Conservation (phyloP, 2,329 filamentous ascomycete genomes). For the Apiospora aurea region DNA sequence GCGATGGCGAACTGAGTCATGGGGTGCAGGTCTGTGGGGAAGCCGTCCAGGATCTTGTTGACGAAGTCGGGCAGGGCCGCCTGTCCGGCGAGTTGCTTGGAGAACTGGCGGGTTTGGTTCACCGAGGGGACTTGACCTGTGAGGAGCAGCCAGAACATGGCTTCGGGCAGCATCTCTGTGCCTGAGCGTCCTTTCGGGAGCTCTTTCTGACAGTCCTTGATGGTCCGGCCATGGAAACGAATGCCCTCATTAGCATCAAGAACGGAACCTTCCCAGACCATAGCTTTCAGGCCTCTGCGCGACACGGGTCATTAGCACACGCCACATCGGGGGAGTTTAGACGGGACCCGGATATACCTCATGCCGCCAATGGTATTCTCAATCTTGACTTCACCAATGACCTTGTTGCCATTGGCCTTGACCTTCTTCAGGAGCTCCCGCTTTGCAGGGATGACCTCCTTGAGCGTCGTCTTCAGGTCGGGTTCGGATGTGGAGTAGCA, state of each 20-base stretch:
- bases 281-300: conserved; percentile 80
- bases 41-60: conserved; percentile 85
- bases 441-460: conserved; percentile 86
- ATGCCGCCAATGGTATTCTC: conserved; percentile 95
- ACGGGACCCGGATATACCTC: conserved; percentile 56
- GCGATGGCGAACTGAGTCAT: conserved; percentile 99
- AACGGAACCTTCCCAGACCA: conserved; percentile 98
- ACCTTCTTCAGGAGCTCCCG: conserved; percentile 92
- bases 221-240: conserved; percentile 95
- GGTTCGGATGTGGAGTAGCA: conserved; percentile 81
- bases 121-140: conserved; percentile 90
- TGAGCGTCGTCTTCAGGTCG: conserved; percentile 87
- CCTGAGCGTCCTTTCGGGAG: conserved; percentile 91
- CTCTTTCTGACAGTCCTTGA: conserved; percentile 95
- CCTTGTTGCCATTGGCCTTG: conserved; percentile 83
- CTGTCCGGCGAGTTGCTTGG: conserved; percentile 86
- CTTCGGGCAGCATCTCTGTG: conserved; percentile 96
- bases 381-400: conserved; percentile 90
- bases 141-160: conserved; percentile 99
- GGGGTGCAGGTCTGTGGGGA: conserved; percentile 89
- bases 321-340: conserved; percentile 30
- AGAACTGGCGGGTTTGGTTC: conserved; percentile 81
- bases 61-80: conserved; percentile 84
- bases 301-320: conserved; percentile 41
- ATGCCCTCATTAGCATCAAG: conserved; percentile 97